phyloP scores from a whole-genome alignment of 2,329 filamentous ascomycete species.

The Aspergillus sp. region DNA sequence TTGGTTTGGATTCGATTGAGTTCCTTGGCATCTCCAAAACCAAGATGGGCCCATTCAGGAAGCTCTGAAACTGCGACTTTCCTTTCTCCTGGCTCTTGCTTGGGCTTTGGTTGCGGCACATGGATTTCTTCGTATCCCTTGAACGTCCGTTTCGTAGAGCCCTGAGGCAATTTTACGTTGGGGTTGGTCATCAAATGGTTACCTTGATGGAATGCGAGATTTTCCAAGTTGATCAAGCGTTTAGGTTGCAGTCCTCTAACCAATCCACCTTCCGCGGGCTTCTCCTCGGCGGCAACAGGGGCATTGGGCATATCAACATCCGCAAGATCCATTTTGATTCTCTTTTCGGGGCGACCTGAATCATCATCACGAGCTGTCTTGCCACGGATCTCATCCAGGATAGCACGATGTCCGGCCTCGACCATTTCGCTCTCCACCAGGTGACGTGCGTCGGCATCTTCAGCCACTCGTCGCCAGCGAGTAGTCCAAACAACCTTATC shows the following conservation, averaged over 20 bases:
- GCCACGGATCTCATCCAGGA: constrained; percentile 83
- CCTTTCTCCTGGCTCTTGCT: constrained; percentile 74
- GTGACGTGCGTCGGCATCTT: constrained; percentile 68
- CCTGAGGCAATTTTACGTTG: constrained; percentile 88
- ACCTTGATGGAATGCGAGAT: constrained; percentile 94
- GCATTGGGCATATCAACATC: constrained; percentile 75
- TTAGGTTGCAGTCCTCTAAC: constrained; percentile 82
- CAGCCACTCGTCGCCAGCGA: constrained; percentile 76
- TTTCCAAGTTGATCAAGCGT: constrained; percentile 89
- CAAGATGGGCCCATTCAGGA: constrained; percentile 85
- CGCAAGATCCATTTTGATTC: constrained; percentile 82
- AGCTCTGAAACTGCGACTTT: constrained; percentile 83
- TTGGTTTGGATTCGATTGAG: constrained; percentile 95
- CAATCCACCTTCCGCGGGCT: constrained; percentile 64
- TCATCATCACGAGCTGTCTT: constrained; percentile 59
- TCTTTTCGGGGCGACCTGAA: constrained; percentile 65
- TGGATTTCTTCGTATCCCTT: constrained; percentile 99
- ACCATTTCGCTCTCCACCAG: constrained; percentile 88
- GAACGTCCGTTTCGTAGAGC: constrained; percentile 91
- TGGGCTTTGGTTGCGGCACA: constrained; percentile 88
- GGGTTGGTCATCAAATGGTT: constrained; percentile 99
- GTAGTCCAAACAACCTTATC: constrained; percentile 97
- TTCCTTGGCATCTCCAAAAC: constrained; percentile 81
- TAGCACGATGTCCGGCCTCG: constrained; percentile 79
- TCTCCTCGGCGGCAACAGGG: constrained; percentile 53